phyloP scores from a whole-genome alignment of 768 basidiomycete species.

The Pleurotus ostreatus region DNA sequence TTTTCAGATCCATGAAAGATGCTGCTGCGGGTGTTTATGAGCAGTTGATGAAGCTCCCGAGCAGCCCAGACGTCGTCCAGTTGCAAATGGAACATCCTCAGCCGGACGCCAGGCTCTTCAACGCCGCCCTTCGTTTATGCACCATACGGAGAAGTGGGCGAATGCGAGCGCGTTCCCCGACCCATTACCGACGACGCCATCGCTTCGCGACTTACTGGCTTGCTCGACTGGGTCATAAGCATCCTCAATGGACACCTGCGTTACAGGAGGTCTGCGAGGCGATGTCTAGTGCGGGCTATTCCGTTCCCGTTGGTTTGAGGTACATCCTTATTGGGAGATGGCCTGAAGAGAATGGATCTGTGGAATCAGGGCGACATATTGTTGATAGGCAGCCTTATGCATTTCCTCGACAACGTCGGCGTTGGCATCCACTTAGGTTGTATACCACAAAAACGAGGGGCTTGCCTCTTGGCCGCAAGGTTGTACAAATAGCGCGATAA shows the following conservation, averaged over 20 bases:
- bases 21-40: conserved; percentile 16
- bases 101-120: conserved; percentile 68
- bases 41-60: conserved; percentile 10
- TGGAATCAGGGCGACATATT: background rate
- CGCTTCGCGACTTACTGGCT: conserved; percentile 21
- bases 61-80: conserved; percentile 9
- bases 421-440: background rate
- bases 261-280: conserved; percentile 32
- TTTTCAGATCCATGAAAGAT: conserved; percentile 10
- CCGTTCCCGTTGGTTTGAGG: conserved; percentile 35
- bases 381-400: conserved; percentile 9
- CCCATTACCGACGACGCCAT: conserved; percentile 28
- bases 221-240: conserved; percentile 20
- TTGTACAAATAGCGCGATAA: background rate
- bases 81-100: conserved; percentile 27
- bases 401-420: background rate
- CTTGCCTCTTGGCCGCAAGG: background rate
- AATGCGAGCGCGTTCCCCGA: conserved; percentile 11
- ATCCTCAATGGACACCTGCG: conserved; percentile 25
- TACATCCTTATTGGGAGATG: conserved; percentile 33
- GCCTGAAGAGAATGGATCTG: background rate
- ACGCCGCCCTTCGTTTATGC: conserved; percentile 50
- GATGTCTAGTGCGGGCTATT: conserved; percentile 35
- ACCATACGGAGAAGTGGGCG: conserved; percentile 12
- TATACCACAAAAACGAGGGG: background rate